phyloP scores from a whole-genome alignment of 2,329 filamentous ascomycete genomes.

The Hymenoscyphus fructigenus region DNA sequence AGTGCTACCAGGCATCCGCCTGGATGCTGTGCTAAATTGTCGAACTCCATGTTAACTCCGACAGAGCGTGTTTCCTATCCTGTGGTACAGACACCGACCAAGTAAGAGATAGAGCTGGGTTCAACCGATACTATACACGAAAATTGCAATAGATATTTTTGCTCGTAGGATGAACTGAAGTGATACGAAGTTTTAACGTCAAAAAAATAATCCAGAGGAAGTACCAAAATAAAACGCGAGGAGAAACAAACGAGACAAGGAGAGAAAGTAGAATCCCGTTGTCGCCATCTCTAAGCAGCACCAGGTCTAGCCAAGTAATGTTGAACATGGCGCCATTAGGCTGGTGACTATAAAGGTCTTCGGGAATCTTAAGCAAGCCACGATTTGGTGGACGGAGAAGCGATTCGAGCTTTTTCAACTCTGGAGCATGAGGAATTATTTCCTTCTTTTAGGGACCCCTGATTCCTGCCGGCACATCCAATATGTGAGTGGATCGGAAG shows the following conservation, averaged over 20 bases:
- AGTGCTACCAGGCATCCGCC: constrained; percentile 57
- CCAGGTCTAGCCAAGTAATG: neutral
- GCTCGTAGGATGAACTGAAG: no score
- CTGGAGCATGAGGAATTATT: neutral
- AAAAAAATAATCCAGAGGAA: neutral
- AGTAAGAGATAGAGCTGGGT: neutral
- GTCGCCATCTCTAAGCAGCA: neutral
- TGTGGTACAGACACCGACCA: neutral
- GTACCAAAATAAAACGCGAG: neutral
- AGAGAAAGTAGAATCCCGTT: neutral
- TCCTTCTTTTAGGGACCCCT: neutral
- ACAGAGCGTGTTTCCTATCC: neutral
- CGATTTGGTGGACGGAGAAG: neutral
- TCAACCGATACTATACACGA: neutral
- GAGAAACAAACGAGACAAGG: neutral
- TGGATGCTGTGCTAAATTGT: neutral
- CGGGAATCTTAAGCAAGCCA: neutral
- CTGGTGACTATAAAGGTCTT: neutral
- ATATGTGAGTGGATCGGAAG: neutral
- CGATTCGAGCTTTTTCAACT: neutral
- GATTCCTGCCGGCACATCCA: neutral
- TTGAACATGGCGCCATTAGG: neutral
- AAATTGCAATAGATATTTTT: neutral
- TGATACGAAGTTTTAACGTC: no score
- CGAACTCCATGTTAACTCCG: constrained; percentile 9